Percentiles rank a stretch among this genome's conserved stretches.
Evolutionary conservation across 2,329 filamentous ascomycete species (phyloP).

Genomic region (Karstenula rhodostoma): DNA sequence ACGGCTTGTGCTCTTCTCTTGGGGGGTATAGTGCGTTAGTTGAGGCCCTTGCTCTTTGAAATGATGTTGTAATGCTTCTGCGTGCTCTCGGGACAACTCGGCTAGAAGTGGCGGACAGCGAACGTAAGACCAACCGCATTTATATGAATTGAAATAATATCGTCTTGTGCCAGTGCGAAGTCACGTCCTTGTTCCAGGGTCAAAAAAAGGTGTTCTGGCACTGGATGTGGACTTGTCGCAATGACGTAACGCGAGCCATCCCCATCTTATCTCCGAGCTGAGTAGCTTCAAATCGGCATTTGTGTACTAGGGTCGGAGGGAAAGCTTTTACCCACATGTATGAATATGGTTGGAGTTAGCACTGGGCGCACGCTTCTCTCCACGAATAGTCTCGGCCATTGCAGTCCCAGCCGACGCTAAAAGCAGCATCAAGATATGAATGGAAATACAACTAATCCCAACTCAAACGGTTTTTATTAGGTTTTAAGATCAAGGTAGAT

Average conservation of each 20-base stretch:
- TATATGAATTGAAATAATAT: neutral
- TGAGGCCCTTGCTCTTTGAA: neutral
- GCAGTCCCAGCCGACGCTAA: no score
- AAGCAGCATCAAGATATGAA: no score
- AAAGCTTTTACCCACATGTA: no score
- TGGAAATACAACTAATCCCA: no score
- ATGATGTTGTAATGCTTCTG: neutral
- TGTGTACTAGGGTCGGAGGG: neutral
- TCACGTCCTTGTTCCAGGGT: neutral
- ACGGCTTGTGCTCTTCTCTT: neutral
- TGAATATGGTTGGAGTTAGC: no score
- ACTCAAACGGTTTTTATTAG: neutral
- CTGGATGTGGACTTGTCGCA: neutral
- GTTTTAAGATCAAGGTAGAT: neutral
- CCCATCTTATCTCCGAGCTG: neutral
- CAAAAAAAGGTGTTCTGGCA: neutral
- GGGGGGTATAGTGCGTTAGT: neutral
- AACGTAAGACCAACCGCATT: neutral
- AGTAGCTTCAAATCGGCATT: neutral
- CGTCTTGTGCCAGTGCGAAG: neutral
- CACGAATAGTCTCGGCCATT: no score
- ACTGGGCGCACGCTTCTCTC: no score
- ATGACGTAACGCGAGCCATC: slow-evolving; percentile 2
- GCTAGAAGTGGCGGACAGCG: neutral
- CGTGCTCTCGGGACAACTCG: neutral